Evolutionary conservation across 441 rosid genomes (phyloP).

Genomic region (Euphorbia schlechtendalii): DNA sequence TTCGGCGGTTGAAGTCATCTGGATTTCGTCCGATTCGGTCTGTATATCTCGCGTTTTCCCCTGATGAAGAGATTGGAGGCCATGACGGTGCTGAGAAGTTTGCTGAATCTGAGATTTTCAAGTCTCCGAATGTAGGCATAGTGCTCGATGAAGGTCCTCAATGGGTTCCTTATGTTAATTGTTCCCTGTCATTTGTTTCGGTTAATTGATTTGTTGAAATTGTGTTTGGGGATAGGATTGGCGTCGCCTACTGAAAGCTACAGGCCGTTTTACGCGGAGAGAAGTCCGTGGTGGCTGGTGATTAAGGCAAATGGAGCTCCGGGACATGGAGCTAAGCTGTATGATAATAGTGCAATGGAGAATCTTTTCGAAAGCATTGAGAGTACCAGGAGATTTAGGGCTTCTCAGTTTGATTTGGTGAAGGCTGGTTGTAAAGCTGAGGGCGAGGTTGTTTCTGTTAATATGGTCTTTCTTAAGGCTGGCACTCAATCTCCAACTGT

Average conservation of each 20-base stretch:
- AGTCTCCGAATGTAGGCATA: conserved; percentile 56
- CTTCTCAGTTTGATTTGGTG: conserved; percentile 83
- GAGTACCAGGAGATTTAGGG: conserved; percentile 72
- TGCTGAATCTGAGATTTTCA: conserved; percentile 50
- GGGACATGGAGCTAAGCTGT: conserved; percentile 95
- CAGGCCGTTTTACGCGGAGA: conserved; percentile 71
- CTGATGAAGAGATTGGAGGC: conserved; percentile 96
- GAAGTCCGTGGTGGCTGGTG: conserved; percentile 79
- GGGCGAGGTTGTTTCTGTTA: conserved; percentile 89
- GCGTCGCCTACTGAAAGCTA: conserved; percentile 64
- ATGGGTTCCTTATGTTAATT: not conserved
- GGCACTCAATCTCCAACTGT: conserved; percentile 95
- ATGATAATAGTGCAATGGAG: conserved; percentile 89
- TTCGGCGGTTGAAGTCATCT: conserved; percentile 52
- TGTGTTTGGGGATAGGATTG: conserved; percentile 41
- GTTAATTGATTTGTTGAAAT: not conserved
- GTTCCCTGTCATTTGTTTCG: not conserved
- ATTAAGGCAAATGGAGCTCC: conserved; percentile 86
- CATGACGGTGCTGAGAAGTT: conserved; percentile 76
- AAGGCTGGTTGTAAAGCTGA: conserved; percentile 75
- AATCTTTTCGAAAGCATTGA: conserved; percentile 81
- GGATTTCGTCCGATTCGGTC: conserved; percentile 67
- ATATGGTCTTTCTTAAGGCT: conserved; percentile 76
- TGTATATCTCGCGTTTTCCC: conserved; percentile 65
- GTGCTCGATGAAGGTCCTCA: conserved; percentile 85